These are phyloP conservation scores for Saksenaea vasiformis DNA, from an alignment of 371 early-diverging fungal genomes.

Conservation along the genomic window DNA sequence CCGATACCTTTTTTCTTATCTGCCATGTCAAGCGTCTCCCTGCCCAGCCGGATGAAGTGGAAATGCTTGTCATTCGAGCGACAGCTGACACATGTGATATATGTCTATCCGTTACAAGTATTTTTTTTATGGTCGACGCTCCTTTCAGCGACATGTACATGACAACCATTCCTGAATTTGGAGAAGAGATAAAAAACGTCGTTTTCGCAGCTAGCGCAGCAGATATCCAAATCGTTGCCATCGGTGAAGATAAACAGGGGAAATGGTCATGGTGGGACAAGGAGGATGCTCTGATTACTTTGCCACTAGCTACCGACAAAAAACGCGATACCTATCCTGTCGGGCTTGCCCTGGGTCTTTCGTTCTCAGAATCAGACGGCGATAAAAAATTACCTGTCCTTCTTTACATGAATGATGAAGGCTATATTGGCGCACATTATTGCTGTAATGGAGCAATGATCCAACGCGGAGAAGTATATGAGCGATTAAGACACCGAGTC, in stretches of 20 bases:
- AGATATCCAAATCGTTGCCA: slow-evolving; percentile 3
- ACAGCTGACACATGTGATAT: not conserved
- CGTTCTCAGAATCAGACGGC: not conserved
- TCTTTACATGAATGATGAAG: slow-evolving; percentile 4
- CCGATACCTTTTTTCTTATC: not conserved
- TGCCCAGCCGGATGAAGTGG: not conserved
- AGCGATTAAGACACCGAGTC: not conserved
- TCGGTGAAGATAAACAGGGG: slow-evolving; percentile 10
- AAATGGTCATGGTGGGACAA: slow-evolving; percentile 13
- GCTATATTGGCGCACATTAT: slow-evolving; percentile 8
- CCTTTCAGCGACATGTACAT: not conserved
- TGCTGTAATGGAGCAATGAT: not conserved
- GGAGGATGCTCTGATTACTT: slow-evolving; percentile 9
- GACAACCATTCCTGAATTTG: slow-evolving; percentile 5
- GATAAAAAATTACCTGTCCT: not conserved
- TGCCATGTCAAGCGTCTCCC: not conserved
- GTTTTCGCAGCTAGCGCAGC: slow-evolving; percentile 9
- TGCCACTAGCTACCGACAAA: slow-evolving; percentile 8
- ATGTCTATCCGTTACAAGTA: not conserved
- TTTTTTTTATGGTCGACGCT: not conserved
- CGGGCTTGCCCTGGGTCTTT: slow-evolving; percentile 13
- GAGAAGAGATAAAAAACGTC: slow-evolving; percentile 5
- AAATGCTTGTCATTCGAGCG: not conserved
- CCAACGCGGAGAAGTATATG: not conserved
- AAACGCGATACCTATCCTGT: slow-evolving; percentile 12